Percentiles rank a stretch among this genome's conserved stretches.
Evolutionary conservation across 768 basidiomycete genomes (phyloP).

Genomic region (Trametes cubensis): DNA sequence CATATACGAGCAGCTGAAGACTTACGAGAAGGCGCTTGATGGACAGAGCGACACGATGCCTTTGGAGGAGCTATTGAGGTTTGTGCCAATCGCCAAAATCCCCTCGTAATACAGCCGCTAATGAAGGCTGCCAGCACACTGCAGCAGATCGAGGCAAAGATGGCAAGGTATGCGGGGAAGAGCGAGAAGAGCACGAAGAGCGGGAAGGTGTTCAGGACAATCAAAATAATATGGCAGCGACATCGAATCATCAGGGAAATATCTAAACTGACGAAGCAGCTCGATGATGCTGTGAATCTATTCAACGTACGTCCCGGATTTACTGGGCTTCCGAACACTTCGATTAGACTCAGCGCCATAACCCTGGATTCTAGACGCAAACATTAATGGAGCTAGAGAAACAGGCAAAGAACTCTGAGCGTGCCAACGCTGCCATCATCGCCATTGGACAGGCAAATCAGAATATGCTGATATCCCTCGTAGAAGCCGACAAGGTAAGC

Average conservation of each 20-base stretch:
- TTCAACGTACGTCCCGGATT: background rate
- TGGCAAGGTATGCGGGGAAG: background rate
- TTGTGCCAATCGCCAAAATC: background rate
- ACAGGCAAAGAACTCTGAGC: background rate
- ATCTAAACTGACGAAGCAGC: background rate
- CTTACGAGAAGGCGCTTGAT: background rate
- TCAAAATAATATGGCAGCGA: too few relatives aligned
- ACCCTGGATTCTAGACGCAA: background rate
- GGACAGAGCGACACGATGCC: background rate
- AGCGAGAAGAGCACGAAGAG: background rate
- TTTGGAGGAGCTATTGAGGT: constrained; percentile 1
- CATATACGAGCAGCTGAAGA: background rate
- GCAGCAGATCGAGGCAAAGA: background rate
- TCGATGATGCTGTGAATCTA: background rate
- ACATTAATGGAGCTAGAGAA: background rate
- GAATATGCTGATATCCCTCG: background rate
- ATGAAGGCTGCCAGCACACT: background rate
- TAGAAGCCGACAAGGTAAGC: too few relatives aligned
- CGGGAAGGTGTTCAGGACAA: background rate
- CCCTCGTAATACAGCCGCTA: too few relatives aligned
- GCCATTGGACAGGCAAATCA: background rate
- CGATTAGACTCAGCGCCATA: background rate
- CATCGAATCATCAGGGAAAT: background rate
- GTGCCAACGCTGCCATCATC: background rate
- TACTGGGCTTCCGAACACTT: background rate